Conservation (phyloP, 345 rosid genomes). For the Abelmoschus esculentus region DNA sequence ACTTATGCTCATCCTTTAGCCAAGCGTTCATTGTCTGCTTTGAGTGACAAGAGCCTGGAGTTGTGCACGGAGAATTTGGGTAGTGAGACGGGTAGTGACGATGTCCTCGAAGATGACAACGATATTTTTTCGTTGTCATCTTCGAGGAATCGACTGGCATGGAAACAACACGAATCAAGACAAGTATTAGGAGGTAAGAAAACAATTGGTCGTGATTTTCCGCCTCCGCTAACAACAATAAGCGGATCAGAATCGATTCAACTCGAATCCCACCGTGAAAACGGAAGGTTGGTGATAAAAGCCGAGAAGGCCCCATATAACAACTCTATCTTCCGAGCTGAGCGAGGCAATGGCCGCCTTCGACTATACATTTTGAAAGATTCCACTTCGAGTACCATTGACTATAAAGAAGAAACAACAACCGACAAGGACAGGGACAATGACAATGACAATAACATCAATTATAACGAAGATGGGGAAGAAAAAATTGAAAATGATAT, state of each 20-base stretch:
- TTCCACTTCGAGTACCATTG: constrained; percentile 14
- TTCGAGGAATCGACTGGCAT: constrained; percentile 19
- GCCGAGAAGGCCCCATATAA: constrained; percentile 36
- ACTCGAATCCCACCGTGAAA: constrained; percentile 57
- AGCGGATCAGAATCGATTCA: constrained; percentile 41
- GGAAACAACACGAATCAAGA: constrained; percentile 8
- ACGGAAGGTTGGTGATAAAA: constrained; percentile 55
- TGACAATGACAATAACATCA: not conserved
- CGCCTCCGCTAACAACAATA: constrained; percentile 80
- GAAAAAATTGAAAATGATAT: constrained; percentile 7
- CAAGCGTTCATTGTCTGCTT: constrained; percentile 36
- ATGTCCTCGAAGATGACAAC: constrained; percentile 19
- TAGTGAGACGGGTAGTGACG: constrained; percentile 67
- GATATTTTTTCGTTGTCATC: constrained; percentile 22
- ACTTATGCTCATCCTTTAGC: constrained; percentile 36
- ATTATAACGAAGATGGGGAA: not conserved
- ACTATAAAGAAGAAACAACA: constrained; percentile 1
- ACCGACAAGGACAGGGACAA: constrained; percentile 3
- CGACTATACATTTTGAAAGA: constrained; percentile 38
- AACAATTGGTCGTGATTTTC: constrained; percentile 34
- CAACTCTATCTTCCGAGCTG: constrained; percentile 40
- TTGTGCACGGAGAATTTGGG: constrained; percentile 84
- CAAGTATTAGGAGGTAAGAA: constrained; percentile 23
- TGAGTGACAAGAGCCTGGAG: constrained; percentile 66
- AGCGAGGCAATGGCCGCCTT: constrained; percentile 76